These are phyloP conservation scores for Arthonia radiata DNA, from an alignment of 495 filamentous ascomycete species.

Conservation along the genomic window DNA sequence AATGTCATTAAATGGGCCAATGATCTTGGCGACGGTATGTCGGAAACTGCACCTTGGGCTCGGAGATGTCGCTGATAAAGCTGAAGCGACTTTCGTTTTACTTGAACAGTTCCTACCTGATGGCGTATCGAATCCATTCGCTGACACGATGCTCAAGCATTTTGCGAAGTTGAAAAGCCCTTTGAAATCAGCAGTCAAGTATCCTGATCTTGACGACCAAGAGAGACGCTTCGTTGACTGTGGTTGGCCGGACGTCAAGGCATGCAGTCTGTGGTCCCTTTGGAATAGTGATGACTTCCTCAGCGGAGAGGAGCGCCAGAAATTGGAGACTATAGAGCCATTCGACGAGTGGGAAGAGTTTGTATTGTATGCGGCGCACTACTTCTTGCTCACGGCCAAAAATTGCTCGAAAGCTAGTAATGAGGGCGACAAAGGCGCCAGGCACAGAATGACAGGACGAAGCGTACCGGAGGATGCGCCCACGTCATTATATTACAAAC, in stretches of 20 bases:
- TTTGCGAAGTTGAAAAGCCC: conserved; percentile 61
- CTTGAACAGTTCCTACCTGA: conserved; percentile 70
- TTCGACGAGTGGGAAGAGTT: conserved; percentile 98
- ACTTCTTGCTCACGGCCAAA: conserved; percentile 50
- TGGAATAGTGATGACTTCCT: conserved; percentile 30
- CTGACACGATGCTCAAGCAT: conserved; percentile 64
- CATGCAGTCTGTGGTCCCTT: conserved; percentile 41
- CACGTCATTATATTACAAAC: too few relatives aligned
- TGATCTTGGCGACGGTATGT: conserved; percentile 28
- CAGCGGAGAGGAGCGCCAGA: conserved; percentile 22
- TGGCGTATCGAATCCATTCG: conserved; percentile 58
- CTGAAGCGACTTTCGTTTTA: conserved; percentile 39
- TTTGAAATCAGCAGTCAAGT: conserved; percentile 42
- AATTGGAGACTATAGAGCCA: conserved; percentile 43
- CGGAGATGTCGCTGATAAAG: neutral
- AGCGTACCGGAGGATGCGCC: too few relatives aligned
- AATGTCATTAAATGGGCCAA: conserved; percentile 45
- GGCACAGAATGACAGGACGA: too few relatives aligned
- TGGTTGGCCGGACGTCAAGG: conserved; percentile 37
- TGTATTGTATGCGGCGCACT: conserved; percentile 62
- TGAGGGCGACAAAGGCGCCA: too few relatives aligned
- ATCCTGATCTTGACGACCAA: conserved; percentile 40
- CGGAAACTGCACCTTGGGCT: neutral
- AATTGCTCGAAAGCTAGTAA: too few relatives aligned
- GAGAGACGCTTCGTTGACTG: conserved; percentile 32